Evolutionary conservation across 208 protist genomes (phyloP).

Genomic region (Crithidia bombi): DNA sequence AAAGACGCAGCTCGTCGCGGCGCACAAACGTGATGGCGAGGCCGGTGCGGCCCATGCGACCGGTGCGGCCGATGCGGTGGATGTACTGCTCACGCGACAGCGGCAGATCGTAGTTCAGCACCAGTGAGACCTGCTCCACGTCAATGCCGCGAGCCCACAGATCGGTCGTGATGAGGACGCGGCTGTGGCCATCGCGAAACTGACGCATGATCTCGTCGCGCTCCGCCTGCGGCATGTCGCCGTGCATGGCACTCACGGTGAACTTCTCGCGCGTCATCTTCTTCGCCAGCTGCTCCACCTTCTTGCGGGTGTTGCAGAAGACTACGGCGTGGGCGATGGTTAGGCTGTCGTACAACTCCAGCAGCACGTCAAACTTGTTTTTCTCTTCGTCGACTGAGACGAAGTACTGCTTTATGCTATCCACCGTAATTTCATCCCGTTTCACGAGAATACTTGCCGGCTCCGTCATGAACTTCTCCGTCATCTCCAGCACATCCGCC

Average conservation of each 20-base stretch:
- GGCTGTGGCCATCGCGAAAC: constrained; percentile 96
- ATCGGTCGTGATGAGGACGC: constrained; percentile 99
- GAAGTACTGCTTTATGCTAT: constrained; percentile 98
- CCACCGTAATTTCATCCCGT: constrained; percentile 98
- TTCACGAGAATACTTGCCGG: constrained; percentile 99
- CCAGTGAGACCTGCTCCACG: constrained; percentile 97
- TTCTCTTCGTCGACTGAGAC: constrained; percentile 98
- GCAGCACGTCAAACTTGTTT: constrained; percentile 99
- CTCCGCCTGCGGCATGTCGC: constrained; percentile 98
- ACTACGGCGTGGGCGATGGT: constrained; percentile 99
- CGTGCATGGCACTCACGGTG: constrained; percentile 96
- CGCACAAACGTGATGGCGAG: constrained; percentile 99
- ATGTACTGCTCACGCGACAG: constrained; percentile 93
- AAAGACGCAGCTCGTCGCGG: constrained; percentile 89
- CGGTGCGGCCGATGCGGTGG: constrained; percentile 96
- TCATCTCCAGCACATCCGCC: constrained; percentile 95
- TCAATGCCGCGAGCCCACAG: constrained; percentile 96
- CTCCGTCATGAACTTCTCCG: constrained; percentile 98
- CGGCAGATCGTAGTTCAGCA: constrained; percentile 99
- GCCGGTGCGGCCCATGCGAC: constrained; percentile 98
- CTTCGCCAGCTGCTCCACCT: constrained; percentile 99
- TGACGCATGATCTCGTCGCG: constrained; percentile 98
- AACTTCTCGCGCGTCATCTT: constrained; percentile 97
- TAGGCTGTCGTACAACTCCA: constrained; percentile 99
- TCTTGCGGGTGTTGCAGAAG: constrained; percentile 98